These are phyloP conservation scores for Hippophae gyantsensis DNA, from an alignment of 306 rosid species.

Conservation along the genomic window DNA sequence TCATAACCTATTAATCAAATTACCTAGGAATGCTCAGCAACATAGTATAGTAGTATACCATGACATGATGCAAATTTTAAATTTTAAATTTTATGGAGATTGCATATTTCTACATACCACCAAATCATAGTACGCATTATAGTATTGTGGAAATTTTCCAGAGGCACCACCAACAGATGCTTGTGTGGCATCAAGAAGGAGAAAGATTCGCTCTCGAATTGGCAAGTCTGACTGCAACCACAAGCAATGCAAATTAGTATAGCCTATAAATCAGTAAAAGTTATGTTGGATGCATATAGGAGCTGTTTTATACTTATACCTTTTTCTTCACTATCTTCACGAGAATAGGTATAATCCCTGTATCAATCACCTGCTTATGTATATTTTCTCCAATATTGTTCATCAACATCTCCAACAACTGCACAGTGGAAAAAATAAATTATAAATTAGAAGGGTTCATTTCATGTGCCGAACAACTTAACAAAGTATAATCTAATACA, in stretches of 20 bases:
- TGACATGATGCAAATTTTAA: too few species aligned
- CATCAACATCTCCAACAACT: constrained; percentile 97
- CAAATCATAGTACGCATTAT: constrained; percentile 73
- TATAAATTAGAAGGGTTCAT: background rate
- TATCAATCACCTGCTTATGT: constrained; percentile 76
- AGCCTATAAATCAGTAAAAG: too few species aligned
- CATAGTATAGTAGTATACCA: too few species aligned
- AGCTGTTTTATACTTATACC: constrained; percentile 43
- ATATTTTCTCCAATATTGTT: constrained; percentile 82
- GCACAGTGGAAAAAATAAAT: constrained; percentile 27
- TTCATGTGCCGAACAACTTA: constrained; percentile 12
- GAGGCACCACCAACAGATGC: constrained; percentile 96
- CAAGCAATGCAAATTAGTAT: constrained; percentile 4
- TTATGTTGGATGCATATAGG: background rate
- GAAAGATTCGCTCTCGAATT: constrained; percentile 80
- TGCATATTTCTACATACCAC: constrained; percentile 55
- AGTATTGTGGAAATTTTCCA: constrained; percentile 89
- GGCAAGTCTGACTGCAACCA: constrained; percentile 74
- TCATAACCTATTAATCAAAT: too few species aligned
- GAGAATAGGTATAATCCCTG: constrained; percentile 63
- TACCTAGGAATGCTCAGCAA: too few species aligned
- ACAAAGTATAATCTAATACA: constrained; percentile 9
- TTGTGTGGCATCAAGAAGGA: constrained; percentile 90
- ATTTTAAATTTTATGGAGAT: background rate
- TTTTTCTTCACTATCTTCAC: constrained; percentile 94